Evolutionary conservation across 2,329 filamentous ascomycete species (phyloP), one percentile per base, ranked within the genome.

Genomic region (Ascocoryne sarcoides): DNA sequence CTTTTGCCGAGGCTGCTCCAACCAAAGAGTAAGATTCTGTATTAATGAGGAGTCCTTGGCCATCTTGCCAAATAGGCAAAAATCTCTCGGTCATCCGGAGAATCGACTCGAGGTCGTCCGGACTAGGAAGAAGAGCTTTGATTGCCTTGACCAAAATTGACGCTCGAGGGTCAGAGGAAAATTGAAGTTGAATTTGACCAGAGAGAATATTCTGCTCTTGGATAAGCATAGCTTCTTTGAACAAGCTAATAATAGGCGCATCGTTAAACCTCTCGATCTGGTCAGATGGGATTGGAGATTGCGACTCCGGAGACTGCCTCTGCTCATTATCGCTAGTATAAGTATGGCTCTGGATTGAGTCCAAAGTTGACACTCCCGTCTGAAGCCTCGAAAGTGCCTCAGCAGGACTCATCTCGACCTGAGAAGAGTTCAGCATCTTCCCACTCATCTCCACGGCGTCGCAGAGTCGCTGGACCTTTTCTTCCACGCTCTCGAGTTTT

Each of bases 1-100:
- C 46, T 46, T 39, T 51, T 32, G 47, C 52, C 20, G 33, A 29
- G 23, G 36, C 10, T n/a, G n/a, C n/a, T n/a, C n/a, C n/a, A n/a
- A 8, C 32, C 10, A 38, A 19, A 20, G 7, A n/a, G 17, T 29
- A 21, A 19, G 14, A 23, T 4, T 26, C 32, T n/a, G 32, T 9
- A 5, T 9, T 15, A 12, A 31, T 18, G 4, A 23, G 21, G 4
- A 45, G 29, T n/a, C n/a, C n/a, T n/a, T n/a, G n/a, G n/a, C n/a
- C n/a, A n/a, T n/a, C n/a, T 4, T 46, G 45, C 53, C 56, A 58
- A 4, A 54, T 44, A 12, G 39, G 32, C 57, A 56, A 59, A 36
- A 48, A 52, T 9, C 36, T 39, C 29, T 54, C 38, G 5, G 53
- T 56, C 7, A 37, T 37, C 7, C 47, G 30, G 8, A 59, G 45